Evolutionary conservation across 768 basidiomycete genomes (phyloP).

Genomic region (Amanita molliuscula): DNA sequence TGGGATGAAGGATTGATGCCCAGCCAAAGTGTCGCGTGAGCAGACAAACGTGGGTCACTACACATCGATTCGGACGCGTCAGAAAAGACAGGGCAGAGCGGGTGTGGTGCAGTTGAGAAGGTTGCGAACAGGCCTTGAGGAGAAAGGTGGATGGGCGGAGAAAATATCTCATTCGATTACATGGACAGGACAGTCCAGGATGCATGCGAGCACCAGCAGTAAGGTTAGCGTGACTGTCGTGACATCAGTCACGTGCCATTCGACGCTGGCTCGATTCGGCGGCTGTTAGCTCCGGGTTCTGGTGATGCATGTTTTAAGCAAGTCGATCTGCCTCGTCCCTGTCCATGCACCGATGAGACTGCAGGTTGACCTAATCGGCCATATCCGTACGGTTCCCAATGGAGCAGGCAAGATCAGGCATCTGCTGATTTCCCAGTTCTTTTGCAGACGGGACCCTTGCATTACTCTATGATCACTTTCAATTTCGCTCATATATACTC

Average conservation of each 20-base stretch:
- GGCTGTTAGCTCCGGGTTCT: neutral
- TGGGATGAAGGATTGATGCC: neutral
- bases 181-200: constrained; percentile 23
- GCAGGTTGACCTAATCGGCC: constrained; percentile 33
- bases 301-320: neutral
- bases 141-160: constrained; percentile 3
- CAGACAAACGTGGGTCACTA: neutral
- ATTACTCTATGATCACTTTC: constrained; percentile 31
- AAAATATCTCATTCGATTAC: constrained; percentile 28
- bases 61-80: neutral
- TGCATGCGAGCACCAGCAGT: too few relatives aligned
- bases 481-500: constrained; percentile 25
- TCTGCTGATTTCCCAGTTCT: constrained; percentile 32
- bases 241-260: neutral
- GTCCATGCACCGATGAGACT: constrained; percentile 4
- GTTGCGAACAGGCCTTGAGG: neutral
- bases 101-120: neutral
- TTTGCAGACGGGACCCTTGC: constrained; percentile 38
- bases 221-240: neutral
- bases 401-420: constrained; percentile 30
- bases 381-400: constrained; percentile 29
- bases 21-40: neutral
- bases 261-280: neutral
- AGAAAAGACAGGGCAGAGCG: neutral
- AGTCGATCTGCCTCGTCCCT: constrained; percentile 4